These are phyloP conservation scores for Aspergillus ellipticus DNA, from an alignment of 495 filamentous ascomycete genomes.

Conservation along the genomic window DNA sequence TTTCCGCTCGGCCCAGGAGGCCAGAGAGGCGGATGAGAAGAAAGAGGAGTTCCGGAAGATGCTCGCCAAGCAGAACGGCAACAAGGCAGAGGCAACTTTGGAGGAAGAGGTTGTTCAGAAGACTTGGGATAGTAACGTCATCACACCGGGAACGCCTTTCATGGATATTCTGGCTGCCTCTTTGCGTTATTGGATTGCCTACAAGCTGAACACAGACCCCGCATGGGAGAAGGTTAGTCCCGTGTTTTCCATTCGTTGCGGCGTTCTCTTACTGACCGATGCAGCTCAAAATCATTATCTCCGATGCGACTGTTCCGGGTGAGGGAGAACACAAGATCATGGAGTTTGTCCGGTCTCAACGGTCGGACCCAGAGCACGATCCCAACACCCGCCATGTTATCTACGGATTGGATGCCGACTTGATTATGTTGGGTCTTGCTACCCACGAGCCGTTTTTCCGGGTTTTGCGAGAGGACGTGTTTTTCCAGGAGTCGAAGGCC, in stretches of 20 bases:
- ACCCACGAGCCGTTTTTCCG: conserved; percentile 98
- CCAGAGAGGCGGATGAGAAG: conserved; percentile 88
- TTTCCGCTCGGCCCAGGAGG: conserved; percentile 91
- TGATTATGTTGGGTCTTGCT: conserved; percentile 97
- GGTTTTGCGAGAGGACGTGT: conserved; percentile 95
- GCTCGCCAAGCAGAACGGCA: conserved; percentile 65
- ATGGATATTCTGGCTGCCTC: conserved; percentile 95
- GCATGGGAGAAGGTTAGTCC: conserved; percentile 75
- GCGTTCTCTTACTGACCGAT: conserved; percentile 19
- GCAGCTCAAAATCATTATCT: conserved; percentile 91
- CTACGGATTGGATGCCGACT: conserved; percentile 92
- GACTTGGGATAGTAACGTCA: conserved; percentile 95
- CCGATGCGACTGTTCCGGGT: conserved; percentile 93
- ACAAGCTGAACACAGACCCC: conserved; percentile 95
- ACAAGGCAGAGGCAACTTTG: conserved; percentile 54
- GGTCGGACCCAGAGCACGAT: conserved; percentile 82
- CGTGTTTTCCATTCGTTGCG: neutral
- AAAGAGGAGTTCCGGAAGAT: conserved; percentile 81
- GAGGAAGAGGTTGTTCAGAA: conserved; percentile 71
- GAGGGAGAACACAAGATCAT: conserved; percentile 99
- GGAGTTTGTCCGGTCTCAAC: conserved; percentile 94
- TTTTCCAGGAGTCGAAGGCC: conserved; percentile 78
- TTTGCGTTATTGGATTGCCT: conserved; percentile 90
- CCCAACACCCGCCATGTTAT: conserved; percentile 97
- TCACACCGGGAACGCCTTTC: conserved; percentile 97